phyloP scores from a whole-genome alignment of 345 rosid species.

The Dovyalis caffra region DNA sequence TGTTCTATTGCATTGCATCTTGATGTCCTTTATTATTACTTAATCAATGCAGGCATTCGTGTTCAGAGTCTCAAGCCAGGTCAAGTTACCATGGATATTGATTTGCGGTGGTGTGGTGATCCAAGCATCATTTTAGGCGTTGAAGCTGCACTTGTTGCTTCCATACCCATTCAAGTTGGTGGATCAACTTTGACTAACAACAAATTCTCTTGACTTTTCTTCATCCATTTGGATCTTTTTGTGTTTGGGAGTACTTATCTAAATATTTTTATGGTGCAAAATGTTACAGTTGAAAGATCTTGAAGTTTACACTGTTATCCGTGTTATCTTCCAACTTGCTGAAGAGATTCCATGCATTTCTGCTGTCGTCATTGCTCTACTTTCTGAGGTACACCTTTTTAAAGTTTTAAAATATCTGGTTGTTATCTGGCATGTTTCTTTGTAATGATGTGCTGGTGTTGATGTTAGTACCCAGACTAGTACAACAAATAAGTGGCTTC shows the following conservation, averaged over 20 bases:
- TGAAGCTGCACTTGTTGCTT: constrained; percentile 92
- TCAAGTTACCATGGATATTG: constrained; percentile 93
- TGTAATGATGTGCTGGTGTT: background rate
- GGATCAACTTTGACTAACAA: constrained; percentile 1
- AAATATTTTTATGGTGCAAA: constrained; percentile 19
- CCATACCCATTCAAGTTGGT: constrained; percentile 95
- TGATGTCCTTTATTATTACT: constrained; percentile 14
- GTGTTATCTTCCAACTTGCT: constrained; percentile 96
- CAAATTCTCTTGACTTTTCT: background rate
- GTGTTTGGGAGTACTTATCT: constrained; percentile 1
- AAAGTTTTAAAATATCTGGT: constrained; percentile 6
- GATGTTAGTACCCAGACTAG: background rate
- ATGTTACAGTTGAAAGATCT: constrained; percentile 87
- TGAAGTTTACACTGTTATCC: constrained; percentile 89
- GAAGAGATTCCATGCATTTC: constrained; percentile 98
- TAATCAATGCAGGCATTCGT: constrained; percentile 72
- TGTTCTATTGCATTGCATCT: background rate
- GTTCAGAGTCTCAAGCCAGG: constrained; percentile 97
- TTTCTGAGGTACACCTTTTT: constrained; percentile 63
- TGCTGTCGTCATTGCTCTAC: constrained; percentile 95
- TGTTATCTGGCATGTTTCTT: background rate
- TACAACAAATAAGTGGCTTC: background rate
- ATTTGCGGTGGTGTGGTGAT: constrained; percentile 99
- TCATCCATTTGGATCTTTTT: background rate
- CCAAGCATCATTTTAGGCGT: constrained; percentile 93